phyloP scores from a whole-genome alignment of 768 basidiomycete species.

The Rhodosporidiobolus sp. region DNA sequence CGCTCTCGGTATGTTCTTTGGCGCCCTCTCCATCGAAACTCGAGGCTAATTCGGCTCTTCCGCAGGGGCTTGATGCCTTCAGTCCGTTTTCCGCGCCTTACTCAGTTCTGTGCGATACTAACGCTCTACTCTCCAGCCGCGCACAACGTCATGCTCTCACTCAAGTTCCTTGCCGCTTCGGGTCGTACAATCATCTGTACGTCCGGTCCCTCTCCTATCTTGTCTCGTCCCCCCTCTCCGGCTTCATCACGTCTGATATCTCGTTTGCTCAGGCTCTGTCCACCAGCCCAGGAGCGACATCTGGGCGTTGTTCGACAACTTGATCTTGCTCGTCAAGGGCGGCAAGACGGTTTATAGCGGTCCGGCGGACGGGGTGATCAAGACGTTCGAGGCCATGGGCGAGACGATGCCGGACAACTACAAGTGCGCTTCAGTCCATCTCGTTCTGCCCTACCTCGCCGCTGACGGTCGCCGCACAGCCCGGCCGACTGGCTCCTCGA shows the following conservation, averaged over 20 bases:
- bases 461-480: not conserved
- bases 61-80: slow-evolving; percentile 54
- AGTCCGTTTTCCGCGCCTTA: too few species aligned
- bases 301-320: slow-evolving; percentile 48
- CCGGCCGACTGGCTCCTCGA: slow-evolving; percentile 44
- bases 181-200: slow-evolving; percentile 42
- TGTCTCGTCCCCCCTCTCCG: too few species aligned
- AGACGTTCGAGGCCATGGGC: slow-evolving; percentile 23
- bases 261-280: too few species aligned
- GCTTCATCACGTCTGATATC: too few species aligned
- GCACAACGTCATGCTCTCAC: slow-evolving; percentile 53
- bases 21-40: not conserved
- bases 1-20: slow-evolving; percentile 26
- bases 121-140: too few species aligned
- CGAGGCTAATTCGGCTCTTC: too few species aligned
- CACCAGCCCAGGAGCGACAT: slow-evolving; percentile 52
- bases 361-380: slow-evolving; percentile 11
- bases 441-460: accelerated
- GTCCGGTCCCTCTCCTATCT: too few species aligned
- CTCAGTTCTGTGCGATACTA: too few species aligned
- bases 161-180: slow-evolving; percentile 51
- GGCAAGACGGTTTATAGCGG: slow-evolving; percentile 39
- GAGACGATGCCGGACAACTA: slow-evolving; percentile 27
- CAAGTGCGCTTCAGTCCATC: slow-evolving; percentile 29
- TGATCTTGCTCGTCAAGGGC: slow-evolving; percentile 49